Conservation (phyloP, 495 filamentous ascomycete species). For the Lasiosphaeria ovina region DNA sequence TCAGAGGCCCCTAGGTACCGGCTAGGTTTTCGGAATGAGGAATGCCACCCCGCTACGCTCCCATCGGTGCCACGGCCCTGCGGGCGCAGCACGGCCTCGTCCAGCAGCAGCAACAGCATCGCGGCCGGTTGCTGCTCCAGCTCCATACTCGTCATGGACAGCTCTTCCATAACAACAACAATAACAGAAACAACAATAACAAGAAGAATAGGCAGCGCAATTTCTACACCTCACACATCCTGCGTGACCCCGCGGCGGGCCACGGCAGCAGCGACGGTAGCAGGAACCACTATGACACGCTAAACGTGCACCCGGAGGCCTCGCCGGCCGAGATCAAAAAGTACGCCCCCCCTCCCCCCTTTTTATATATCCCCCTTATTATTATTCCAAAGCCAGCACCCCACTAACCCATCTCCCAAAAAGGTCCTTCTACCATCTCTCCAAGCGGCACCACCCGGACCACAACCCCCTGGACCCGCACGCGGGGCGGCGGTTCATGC, state of each 20-base stretch:
- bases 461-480: conserved; percentile 73
- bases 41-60: conserved; percentile 47
- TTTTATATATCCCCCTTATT: background rate
- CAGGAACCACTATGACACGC: conserved; percentile 74
- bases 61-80: conserved; percentile 20
- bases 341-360: conserved; percentile 38
- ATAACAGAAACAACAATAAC: conserved; percentile 11
- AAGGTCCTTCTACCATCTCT: conserved; percentile 88
- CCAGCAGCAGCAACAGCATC: conserved; percentile 4
- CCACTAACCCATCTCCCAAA: background rate
- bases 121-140: conserved; percentile 6
- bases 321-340: conserved; percentile 79
- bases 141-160: background rate
- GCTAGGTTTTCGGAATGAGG: conserved; percentile 44
- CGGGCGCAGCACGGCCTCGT: conserved; percentile 18
- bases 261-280: conserved; percentile 27
- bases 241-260: conserved; percentile 28
- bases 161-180: conserved; percentile 2
- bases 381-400: conserved; percentile 10
- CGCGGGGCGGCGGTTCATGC: conserved; percentile 75
- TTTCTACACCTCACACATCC: conserved; percentile 45
- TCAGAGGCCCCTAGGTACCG: background rate
- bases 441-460: conserved; percentile 92
- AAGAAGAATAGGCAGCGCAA: conserved; percentile 13
- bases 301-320: conserved; percentile 69